Evolutionary conservation across 2,329 filamentous ascomycete genomes (phyloP).

Genomic region (Microcera coccophila): DNA sequence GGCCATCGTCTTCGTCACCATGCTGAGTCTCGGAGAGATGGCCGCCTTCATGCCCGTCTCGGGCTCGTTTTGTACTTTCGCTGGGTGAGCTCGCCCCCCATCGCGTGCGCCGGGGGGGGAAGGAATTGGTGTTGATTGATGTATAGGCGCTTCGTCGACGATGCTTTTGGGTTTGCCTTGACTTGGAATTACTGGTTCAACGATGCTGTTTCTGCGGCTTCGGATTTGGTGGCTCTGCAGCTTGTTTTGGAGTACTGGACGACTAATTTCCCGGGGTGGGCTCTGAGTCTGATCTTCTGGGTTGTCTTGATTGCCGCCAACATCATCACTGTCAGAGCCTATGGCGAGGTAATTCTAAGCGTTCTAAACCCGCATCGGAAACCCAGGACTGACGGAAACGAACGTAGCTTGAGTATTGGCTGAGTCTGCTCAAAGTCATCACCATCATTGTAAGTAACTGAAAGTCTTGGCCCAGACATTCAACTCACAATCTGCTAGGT

Average conservation of each 20-base stretch:
- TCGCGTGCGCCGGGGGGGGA: constrained; percentile 44
- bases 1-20: constrained; percentile 55
- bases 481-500: constrained; percentile 26
- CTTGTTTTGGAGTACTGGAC: constrained; percentile 59
- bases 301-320: constrained; percentile 46
- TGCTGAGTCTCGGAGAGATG: constrained; percentile 59
- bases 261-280: constrained; percentile 61
- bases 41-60: constrained; percentile 50
- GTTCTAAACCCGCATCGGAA: too few relatives aligned
- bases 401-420: constrained; percentile 54
- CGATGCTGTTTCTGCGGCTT: constrained; percentile 51
- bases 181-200: constrained; percentile 65
- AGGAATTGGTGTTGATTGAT: constrained; percentile 1
- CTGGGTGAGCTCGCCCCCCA: constrained; percentile 41
- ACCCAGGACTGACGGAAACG: too few relatives aligned
- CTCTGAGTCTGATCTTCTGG: constrained; percentile 59
- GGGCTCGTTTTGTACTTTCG: constrained; percentile 52
- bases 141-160: constrained; percentile 45
- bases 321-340: constrained; percentile 32
- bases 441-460: constrained; percentile 42
- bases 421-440: constrained; percentile 52
- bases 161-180: constrained; percentile 51
- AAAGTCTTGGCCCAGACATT: background rate
- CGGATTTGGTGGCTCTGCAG: constrained; percentile 53
- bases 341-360: constrained; percentile 33